phyloP scores from a whole-genome alignment of 805 yeast genomes.

The Nakazawaea ernobii region DNA sequence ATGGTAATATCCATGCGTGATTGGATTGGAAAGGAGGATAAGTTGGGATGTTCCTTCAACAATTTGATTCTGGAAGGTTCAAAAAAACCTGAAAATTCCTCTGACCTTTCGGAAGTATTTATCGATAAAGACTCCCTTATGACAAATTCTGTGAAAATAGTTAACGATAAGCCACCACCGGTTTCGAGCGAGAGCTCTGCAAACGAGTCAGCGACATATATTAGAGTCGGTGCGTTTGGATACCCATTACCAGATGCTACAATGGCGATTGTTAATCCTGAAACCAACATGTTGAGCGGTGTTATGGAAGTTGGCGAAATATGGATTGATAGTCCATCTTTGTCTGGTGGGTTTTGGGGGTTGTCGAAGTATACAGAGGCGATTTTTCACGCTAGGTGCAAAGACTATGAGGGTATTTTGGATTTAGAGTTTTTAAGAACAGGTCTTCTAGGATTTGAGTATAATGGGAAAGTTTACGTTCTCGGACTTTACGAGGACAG shows the following conservation, averaged over 20 bases:
- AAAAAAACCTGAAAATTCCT: constrained; percentile 22
- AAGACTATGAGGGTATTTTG: constrained; percentile 62
- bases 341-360: constrained; percentile 88
- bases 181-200: constrained; percentile 27
- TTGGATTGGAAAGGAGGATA: constrained; percentile 73
- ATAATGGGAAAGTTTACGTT: constrained; percentile 81
- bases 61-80: constrained; percentile 31
- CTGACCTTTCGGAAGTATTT: constrained; percentile 56
- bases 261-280: constrained; percentile 91
- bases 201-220: constrained; percentile 37
- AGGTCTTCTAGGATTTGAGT: constrained; percentile 83
- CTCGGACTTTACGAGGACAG: constrained; percentile 90
- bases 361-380: constrained; percentile 59
- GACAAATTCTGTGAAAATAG: constrained; percentile 63
- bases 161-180: constrained; percentile 52
- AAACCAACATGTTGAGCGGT: constrained; percentile 67
- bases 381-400: constrained; percentile 78
- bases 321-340: constrained; percentile 93
- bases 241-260: constrained; percentile 93
- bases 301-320: constrained; percentile 88
- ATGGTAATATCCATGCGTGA: constrained; percentile 89
- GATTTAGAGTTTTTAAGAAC: constrained; percentile 84
- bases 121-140: constrained; percentile 71
- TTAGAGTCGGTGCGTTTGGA: constrained; percentile 89
- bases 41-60: constrained; percentile 44